Evolutionary conservation across 495 filamentous ascomycete genomes (phyloP).

Genomic region (Staphylotrichum tortipilum): DNA sequence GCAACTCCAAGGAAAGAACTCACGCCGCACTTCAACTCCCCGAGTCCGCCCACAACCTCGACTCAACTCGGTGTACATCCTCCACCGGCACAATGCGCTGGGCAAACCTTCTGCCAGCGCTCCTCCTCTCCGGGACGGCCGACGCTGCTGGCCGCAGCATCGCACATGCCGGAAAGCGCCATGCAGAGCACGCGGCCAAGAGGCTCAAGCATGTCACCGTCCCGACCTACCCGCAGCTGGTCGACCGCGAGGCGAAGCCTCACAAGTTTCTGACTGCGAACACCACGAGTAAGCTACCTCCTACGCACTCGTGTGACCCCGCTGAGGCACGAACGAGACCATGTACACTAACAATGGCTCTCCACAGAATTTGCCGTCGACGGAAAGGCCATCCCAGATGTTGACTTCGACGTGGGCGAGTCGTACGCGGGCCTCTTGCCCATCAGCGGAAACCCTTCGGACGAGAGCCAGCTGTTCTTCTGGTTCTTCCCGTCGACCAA

Average conservation of each 20-base stretch:
- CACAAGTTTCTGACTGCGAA: slow-evolving; percentile 30
- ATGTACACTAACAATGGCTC: no score
- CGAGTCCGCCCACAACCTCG: no score
- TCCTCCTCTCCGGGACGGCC: slow-evolving; percentile 21
- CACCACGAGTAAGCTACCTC: slow-evolving; percentile 23
- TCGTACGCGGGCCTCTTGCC: slow-evolving; percentile 64
- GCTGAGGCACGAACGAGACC: no score
- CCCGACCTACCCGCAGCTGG: neutral
- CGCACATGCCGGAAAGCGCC: slow-evolving; percentile 30
- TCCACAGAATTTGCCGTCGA: slow-evolving; percentile 55
- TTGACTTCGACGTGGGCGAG: slow-evolving; percentile 68
- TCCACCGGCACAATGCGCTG: no score
- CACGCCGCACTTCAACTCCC: no score
- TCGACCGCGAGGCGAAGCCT: neutral
- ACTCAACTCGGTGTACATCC: no score
- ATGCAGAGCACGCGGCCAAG: slow-evolving; percentile 18
- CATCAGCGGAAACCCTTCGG: slow-evolving; percentile 46
- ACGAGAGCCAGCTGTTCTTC: slow-evolving; percentile 56
- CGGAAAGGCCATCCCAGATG: slow-evolving; percentile 58
- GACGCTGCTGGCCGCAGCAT: slow-evolving; percentile 23
- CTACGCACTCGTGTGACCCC: neutral
- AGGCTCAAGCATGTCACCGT: slow-evolving; percentile 1
- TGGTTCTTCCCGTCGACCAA: slow-evolving; percentile 68
- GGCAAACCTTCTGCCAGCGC: slow-evolving; percentile 16
- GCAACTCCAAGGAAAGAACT: no score